Conservation (phyloP, 768 basidiomycete species). For the Lentinula boryana region DNA sequence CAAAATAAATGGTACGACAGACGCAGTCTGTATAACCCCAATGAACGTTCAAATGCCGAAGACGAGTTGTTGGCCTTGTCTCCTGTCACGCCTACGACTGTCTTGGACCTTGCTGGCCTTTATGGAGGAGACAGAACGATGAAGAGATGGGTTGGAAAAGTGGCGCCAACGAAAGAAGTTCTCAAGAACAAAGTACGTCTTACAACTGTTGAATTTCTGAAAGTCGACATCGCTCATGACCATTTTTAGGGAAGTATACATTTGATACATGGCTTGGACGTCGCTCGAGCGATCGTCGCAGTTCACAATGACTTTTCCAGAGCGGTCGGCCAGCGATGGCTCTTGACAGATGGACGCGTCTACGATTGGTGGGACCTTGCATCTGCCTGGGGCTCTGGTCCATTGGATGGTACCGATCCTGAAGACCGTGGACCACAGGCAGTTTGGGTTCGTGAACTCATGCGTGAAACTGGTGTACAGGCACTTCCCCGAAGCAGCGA, state of each 20-base stretch:
- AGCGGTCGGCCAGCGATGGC: slow-evolving; percentile 48
- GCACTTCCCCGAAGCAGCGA: slow-evolving; percentile 47
- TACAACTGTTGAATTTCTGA: neutral
- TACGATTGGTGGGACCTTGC: slow-evolving; percentile 71
- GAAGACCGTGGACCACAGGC: slow-evolving; percentile 30
- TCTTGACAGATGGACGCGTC: slow-evolving; percentile 47
- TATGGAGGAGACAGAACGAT: slow-evolving; percentile 51
- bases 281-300: slow-evolving; percentile 56
- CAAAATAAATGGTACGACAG: slow-evolving; percentile 43
- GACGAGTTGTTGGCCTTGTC: slow-evolving; percentile 45
- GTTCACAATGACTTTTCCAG: slow-evolving; percentile 38
- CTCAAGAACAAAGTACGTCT: slow-evolving; percentile 39
- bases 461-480: slow-evolving; percentile 42
- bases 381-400: slow-evolving; percentile 40
- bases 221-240: neutral
- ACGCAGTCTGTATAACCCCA: slow-evolving; percentile 37
- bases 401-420: slow-evolving; percentile 6
- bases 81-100: slow-evolving; percentile 34
- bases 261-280: slow-evolving; percentile 56
- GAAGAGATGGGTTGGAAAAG: slow-evolving; percentile 44
- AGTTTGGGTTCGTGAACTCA: slow-evolving; percentile 53
- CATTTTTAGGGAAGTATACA: slow-evolving; percentile 46
- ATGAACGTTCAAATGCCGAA: slow-evolving; percentile 45
- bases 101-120: slow-evolving; percentile 57
- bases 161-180: slow-evolving; percentile 53